These are phyloP conservation scores for Puccinia hordei DNA, from an alignment of 1,284 basidiomycete genomes.

Conservation along the genomic window DNA sequence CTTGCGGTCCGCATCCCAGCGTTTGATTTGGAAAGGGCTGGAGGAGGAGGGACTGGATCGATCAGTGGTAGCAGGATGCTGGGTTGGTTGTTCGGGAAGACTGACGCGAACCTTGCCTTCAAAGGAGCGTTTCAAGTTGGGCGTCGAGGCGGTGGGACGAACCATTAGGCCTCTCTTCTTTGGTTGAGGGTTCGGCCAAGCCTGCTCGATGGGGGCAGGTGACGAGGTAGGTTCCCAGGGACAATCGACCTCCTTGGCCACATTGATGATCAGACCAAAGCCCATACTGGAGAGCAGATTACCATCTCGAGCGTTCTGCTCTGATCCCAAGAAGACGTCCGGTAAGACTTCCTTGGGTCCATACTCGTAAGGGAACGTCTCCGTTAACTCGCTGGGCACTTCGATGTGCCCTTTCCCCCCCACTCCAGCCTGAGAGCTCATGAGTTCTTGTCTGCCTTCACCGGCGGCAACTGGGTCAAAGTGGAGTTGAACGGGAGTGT, in stretches of 20 bases:
- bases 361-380: conserved; percentile 69
- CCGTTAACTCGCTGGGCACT: conserved; percentile 18
- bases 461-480: conserved; percentile 37
- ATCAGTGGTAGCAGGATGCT: background rate
- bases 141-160: conserved; percentile 68
- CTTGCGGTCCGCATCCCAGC: conserved; percentile 61
- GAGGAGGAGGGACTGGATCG: conserved; percentile 23
- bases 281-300: conserved; percentile 69
- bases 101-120: conserved; percentile 23
- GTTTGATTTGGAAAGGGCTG: conserved; percentile 63
- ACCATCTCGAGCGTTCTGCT: conserved; percentile 86
- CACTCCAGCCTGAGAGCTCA: conserved; percentile 46
- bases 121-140: conserved; percentile 65
- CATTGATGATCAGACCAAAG: conserved; percentile 83
- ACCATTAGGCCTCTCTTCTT: conserved; percentile 53
- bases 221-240: conserved; percentile 62
- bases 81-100: conserved; percentile 8
- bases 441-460: conserved; percentile 37
- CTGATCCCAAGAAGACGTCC: conserved; percentile 86
- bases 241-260: conserved; percentile 86
- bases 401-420: conserved; percentile 47
- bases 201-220: background rate
- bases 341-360: conserved; percentile 88
- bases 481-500: conserved; percentile 33
- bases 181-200: background rate